Base-by-base conservation (phyloP, 192 early-diverging fungal species). In the Umbelopsis sp. region DNA sequence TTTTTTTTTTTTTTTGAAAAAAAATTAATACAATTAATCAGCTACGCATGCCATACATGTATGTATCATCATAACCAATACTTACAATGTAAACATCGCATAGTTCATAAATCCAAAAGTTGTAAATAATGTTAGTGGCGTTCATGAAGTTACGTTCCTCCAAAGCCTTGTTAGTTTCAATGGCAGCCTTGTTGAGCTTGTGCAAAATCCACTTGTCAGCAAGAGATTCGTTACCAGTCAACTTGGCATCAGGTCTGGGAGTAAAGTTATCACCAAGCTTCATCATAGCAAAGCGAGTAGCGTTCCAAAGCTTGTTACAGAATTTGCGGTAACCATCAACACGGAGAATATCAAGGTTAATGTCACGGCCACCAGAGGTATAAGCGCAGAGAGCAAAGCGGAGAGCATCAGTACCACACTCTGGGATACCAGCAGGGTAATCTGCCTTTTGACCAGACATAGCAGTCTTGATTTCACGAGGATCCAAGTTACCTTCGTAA, bases 271-370 rank as follows among this genome's bases (percentile, higher is more conserved):
- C 88, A n/a, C 93, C 96, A 20, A 99, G 86, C 87, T 98, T 97
- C 85, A 94, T 91, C 54, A 95, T 75, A n/a, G 94, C 95, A 83
- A 99, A 96, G 68, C 92, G 91, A 31, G 94, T 96, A 1, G 96
- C 98, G 77, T 98, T 98, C 98, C 98, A 99, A 34, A 99, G 81
- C 89, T 99, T 99, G 89, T 98, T 99, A 83, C 96, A 99, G 91
- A 97, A 99, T 86, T 97, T 98, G 81, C 96, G 92, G 87, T 99
- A 97, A 51, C 98, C 96, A 73, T 98, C 96, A n/a, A 99, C 93
- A 71, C 94, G 96, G 76, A 91, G 68, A 53, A 99, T 93, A 74
- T 98, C 93, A 75, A 99, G 81, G 77, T 97, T 98, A 76, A 99
- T 92, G 71, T 97, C 94, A 56, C 91, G 89, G 44, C 93, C 94